Percentiles rank a stretch among this genome's conserved stretches.
Conservation (phyloP, 495 filamentous ascomycete species). For the Stereocaulon alpinum region DNA sequence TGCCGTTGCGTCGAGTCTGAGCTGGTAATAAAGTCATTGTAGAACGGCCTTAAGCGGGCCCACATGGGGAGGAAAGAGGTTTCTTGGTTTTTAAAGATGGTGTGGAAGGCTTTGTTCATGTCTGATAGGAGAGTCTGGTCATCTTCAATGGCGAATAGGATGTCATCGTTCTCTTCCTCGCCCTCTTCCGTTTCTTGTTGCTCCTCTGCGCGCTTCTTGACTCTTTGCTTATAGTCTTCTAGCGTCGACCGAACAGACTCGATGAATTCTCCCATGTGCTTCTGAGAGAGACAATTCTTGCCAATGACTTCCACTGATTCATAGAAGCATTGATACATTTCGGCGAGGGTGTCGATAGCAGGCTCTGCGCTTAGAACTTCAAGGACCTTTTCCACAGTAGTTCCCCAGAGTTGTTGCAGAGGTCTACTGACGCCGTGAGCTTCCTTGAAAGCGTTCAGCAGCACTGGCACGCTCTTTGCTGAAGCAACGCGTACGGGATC, state of each 20-base stretch:
- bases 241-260: conserved; percentile 71
- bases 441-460: conserved; percentile 89
- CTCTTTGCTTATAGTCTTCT: conserved; percentile 82
- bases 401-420: conserved; percentile 69
- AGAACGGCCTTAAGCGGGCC: conserved; percentile 74
- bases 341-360: conserved; percentile 88
- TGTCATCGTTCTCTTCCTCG: conserved; percentile 72
- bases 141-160: conserved; percentile 86
- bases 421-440: conserved; percentile 71
- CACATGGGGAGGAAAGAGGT: conserved; percentile 73
- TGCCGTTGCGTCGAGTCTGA: conserved; percentile 84
- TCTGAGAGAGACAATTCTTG: conserved; percentile 61
- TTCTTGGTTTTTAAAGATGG: conserved; percentile 93
- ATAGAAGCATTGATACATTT: conserved; percentile 99
- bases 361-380: conserved; percentile 94
- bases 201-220: conserved; percentile 69
- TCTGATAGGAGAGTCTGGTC: conserved; percentile 94
- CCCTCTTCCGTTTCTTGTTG: conserved; percentile 64
- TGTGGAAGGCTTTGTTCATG: conserved; percentile 99
- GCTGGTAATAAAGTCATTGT: conserved; percentile 75
- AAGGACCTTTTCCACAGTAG: conserved; percentile 78
- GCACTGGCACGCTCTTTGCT: conserved; percentile 87
- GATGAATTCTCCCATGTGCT: conserved; percentile 81
- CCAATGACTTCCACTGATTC: conserved; percentile 94
- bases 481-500: conserved; percentile 94